Conservation (phyloP, 768 basidiomycete genomes). For the Hericium rajendrae region DNA sequence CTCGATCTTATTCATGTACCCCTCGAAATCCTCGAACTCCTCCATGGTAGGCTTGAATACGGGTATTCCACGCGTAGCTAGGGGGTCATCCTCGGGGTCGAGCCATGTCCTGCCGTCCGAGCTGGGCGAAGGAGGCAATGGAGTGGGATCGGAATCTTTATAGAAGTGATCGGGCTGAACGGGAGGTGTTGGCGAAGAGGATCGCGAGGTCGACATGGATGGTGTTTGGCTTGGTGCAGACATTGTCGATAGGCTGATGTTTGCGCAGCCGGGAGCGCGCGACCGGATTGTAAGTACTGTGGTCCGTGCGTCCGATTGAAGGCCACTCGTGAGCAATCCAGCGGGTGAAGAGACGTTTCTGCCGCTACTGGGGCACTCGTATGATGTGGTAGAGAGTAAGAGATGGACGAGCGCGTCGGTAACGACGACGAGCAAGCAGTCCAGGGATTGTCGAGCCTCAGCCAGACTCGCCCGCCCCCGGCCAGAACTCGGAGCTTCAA, state of each 20-base stretch:
- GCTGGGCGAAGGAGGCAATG: constrained; percentile 47
- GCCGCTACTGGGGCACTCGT: too few species aligned
- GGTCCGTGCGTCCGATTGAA: not conserved
- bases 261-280: not conserved
- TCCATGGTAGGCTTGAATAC: constrained; percentile 93
- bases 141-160: constrained; percentile 27
- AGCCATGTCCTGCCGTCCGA: constrained; percentile 59
- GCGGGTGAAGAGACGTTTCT: too few species aligned
- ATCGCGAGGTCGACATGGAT: constrained; percentile 35
- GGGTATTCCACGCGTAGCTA: constrained; percentile 84
- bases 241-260: not conserved
- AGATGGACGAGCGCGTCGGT: not conserved
- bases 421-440: not conserved
- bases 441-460: not conserved
- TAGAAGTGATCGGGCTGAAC: constrained; percentile 84
- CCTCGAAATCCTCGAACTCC: constrained; percentile 89
- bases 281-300: not conserved
- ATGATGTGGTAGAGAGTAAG: not conserved
- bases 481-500: not conserved
- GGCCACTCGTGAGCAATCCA: too few species aligned
- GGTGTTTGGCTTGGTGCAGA: constrained; percentile 17
- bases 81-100: constrained; percentile 70
- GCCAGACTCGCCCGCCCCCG: not conserved
- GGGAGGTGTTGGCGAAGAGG: constrained; percentile 32
- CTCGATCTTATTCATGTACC: constrained; percentile 77